These are phyloP conservation scores for Albugo laibachii DNA, from an alignment of 352 stramenopile genomes.

Conservation along the genomic window DNA sequence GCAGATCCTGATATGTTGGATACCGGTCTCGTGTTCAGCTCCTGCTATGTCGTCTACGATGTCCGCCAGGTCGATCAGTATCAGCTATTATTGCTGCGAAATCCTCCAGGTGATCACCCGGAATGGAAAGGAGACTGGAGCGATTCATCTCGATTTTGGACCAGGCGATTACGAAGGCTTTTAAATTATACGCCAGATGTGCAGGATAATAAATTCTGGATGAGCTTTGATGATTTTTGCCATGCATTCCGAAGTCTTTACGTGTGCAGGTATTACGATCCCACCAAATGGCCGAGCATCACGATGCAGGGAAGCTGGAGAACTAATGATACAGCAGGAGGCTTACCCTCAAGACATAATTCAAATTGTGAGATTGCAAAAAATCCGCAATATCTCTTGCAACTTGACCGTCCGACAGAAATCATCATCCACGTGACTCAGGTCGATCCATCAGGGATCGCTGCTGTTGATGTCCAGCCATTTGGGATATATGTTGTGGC, in stretches of 20 bases:
- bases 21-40: constrained; percentile 79
- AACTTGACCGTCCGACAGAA: constrained; percentile 58
- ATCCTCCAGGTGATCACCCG: constrained; percentile 80
- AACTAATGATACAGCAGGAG: constrained; percentile 41
- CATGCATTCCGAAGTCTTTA: constrained; percentile 82
- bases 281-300: constrained; percentile 44
- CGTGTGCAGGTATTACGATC: constrained; percentile 85
- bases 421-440: constrained; percentile 74
- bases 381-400: constrained; percentile 79
- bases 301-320: constrained; percentile 29
- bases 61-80: constrained; percentile 69
- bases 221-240: constrained; percentile 90
- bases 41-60: constrained; percentile 85
- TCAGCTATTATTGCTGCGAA: constrained; percentile 78
- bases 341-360: constrained; percentile 76
- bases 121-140: constrained; percentile 90
- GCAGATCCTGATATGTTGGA: constrained; percentile 77
- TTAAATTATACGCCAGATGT: constrained; percentile 34
- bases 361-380: constrained; percentile 47
- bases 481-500: constrained; percentile 48
- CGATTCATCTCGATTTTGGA: constrained; percentile 82
- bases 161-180: constrained; percentile 65
- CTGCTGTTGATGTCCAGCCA: constrained; percentile 37
- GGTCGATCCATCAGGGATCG: constrained; percentile 36
- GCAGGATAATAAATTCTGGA: constrained; percentile 88